Evolutionary conservation across 2,329 filamentous ascomycete genomes (phyloP).

Genomic region (Sclerotinia glacialis): DNA sequence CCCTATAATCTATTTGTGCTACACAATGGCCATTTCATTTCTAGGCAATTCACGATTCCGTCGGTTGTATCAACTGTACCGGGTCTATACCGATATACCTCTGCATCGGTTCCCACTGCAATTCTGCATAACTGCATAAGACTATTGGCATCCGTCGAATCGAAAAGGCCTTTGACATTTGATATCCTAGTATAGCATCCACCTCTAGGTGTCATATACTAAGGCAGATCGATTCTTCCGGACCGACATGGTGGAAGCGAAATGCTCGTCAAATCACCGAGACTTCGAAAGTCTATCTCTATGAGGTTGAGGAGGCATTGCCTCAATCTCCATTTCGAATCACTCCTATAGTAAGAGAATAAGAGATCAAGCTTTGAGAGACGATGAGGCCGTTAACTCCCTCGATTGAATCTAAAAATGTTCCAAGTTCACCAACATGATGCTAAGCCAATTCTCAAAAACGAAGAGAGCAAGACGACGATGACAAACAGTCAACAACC

Average conservation of each 20-base stretch:
- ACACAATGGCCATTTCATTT: background rate
- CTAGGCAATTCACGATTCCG: background rate
- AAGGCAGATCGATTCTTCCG: background rate
- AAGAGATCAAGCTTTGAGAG: background rate
- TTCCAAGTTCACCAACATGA: background rate
- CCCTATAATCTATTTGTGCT: background rate
- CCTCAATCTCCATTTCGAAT: background rate
- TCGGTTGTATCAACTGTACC: background rate
- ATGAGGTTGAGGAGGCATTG: background rate
- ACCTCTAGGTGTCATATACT: background rate
- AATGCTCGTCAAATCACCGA: constrained; percentile 9
- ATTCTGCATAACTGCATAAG: background rate
- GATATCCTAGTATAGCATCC: background rate
- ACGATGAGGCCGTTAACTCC: background rate
- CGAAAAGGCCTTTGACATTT: background rate
- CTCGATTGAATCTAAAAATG: background rate
- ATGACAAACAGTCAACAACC: background rate
- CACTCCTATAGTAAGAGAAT: background rate
- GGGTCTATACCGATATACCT: background rate
- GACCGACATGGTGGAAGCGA: constrained; percentile 11
- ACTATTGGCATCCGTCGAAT: background rate
- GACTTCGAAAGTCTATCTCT: background rate
- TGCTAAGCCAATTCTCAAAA: background rate
- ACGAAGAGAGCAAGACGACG: background rate
- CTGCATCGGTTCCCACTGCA: background rate